Base-by-base conservation (phyloP, 2,329 filamentous ascomycete species). In the Fusarium devonianum region DNA sequence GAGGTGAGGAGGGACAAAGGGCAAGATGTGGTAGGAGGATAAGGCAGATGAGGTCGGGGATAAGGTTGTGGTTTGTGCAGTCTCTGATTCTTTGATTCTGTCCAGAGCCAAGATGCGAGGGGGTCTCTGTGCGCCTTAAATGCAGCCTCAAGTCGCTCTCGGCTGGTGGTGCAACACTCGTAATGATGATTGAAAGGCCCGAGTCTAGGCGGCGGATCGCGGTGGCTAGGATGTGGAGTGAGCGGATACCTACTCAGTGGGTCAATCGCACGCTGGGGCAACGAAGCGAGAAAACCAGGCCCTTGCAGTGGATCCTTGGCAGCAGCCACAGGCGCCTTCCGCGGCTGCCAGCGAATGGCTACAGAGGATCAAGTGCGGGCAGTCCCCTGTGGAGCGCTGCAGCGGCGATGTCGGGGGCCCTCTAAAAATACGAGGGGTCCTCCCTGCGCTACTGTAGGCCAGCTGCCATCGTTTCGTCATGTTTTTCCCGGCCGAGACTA, bases 351-450 rank as follows among this genome's bases (percentile, higher is more conserved):
- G 56, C 49, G 48, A 47, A 46, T 60, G 18, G 52, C 41, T 54
- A 56, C 37, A 56, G 56, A n/a, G 47, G 56, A 56, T 56, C 28
- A 29, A 49, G 44, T 55, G 57, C 57, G 57, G 57, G 57, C 56
- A 58, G 52, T 43, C 40, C 56, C 56, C 28, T 54, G 56, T 57
- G 44, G 48, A 49, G n/a, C 35, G 37, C 44, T 43, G 34, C 38
- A 55, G n/a, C 40, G 33, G 43, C 48, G 42, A 40, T 49, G 40
- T 60, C 33, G 56, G 34, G 48, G 53, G 40, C 53, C 29, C 50
- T n/a, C n/a, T n/a, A n/a, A 22, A 40, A 45, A 60, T 60, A 58
- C 56, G 56, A 59, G 56, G 52, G 50, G 51, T n/a, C n/a, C n/a
- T n/a, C 41, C 43, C 26, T 58, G 54, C 43, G 40, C 30, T 34